phyloP scores from a whole-genome alignment of 139 green algal species.

The Chlamydomonas sphaeroides region DNA sequence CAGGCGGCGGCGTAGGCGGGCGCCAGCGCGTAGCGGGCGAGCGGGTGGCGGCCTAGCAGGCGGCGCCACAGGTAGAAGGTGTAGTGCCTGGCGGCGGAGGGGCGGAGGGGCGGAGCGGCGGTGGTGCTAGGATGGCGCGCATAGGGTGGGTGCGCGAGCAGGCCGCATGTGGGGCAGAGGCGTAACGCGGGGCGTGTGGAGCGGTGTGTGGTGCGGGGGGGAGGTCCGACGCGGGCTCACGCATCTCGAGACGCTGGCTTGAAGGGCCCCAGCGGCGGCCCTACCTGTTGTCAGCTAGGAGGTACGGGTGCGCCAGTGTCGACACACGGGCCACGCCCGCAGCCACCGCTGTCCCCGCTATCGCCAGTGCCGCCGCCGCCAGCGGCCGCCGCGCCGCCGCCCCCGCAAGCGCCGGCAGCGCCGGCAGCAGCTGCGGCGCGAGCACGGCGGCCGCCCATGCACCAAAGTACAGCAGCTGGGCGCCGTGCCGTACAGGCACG shows the following conservation, averaged over 20 bases:
- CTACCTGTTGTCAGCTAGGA: conserved; percentile 91
- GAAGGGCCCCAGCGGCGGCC: neutral
- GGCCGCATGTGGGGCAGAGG: no score
- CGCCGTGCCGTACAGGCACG: conserved; percentile 68
- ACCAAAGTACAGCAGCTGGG: conserved; percentile 87
- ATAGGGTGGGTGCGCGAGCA: no score
- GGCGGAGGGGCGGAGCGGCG: no score
- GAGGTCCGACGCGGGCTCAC: no score
- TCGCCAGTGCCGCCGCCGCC: neutral
- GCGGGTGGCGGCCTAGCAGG: conserved; percentile 20
- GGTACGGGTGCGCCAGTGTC: conserved; percentile 89
- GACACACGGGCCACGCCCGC: conserved; percentile 3
- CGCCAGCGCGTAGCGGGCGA: conserved; percentile 56
- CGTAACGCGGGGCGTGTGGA: no score
- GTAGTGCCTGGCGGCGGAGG: conserved; percentile 75
- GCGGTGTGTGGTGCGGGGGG: no score
- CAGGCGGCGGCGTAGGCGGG: conserved; percentile 61
- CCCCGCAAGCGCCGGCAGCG: neutral
- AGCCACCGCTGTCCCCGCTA: conserved; percentile 7
- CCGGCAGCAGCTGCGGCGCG: conserved; percentile 48
- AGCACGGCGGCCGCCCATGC: conserved; percentile 67
- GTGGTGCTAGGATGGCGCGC: no score
- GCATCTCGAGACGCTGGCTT: no score
- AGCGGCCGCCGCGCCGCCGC: neutral
- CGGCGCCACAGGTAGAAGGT: conserved; percentile 93